Base-by-base conservation (phyloP, 78 protist species). In the Dictyostelium firmibasis region DNA sequence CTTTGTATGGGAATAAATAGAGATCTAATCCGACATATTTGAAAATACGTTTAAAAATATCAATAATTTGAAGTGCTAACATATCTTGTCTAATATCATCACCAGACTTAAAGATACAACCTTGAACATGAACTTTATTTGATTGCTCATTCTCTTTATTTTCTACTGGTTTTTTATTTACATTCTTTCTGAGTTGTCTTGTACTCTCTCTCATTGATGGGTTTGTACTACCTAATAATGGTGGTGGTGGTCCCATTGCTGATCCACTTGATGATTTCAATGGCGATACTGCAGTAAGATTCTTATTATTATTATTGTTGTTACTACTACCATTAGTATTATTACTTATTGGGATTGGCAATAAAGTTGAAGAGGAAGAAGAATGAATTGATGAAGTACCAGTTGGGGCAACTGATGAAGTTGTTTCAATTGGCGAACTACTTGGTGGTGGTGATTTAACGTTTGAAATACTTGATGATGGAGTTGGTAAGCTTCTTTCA, bases 31-130 rank as follows among this genome's bases (percentile, higher is more conserved):
- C 97, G 0, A 57, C 95, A 64, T 35, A 4, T 14, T 92, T 75
- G 85, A 98, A 98, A 29, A 98, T 92, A 38, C 96, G 69, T 41
- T 97, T 74, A 78, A 98, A 96, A 11, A 97, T 50, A 33, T 83
- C 86, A n/a, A 99, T 98, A 11, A 98, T 62, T 91, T 98, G 99
- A 6, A 98, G 85, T 1, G 98, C 99, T 4, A 99, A 94, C 95
- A 93, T 81, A 85, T 99, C 99, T 60, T 99, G 99, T n/a, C 99
- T 94, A 53, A 97, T 94, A 47, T 98, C 99, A 62, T 98, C 99
- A 53, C 98, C 98, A 38, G 91, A 64, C 75, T 95, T 93, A 75
- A 93, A 93, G 43, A 93, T 93, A 75, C 96, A 93, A 85, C 93
- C 91, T 83, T 93, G 96, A 57, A 78, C n/a, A 0, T 62, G 67